Evolutionary conservation across 805 yeast genomes (phyloP), one percentile per base, ranked within the genome.

Genomic region (Blastobotrys americana): DNA sequence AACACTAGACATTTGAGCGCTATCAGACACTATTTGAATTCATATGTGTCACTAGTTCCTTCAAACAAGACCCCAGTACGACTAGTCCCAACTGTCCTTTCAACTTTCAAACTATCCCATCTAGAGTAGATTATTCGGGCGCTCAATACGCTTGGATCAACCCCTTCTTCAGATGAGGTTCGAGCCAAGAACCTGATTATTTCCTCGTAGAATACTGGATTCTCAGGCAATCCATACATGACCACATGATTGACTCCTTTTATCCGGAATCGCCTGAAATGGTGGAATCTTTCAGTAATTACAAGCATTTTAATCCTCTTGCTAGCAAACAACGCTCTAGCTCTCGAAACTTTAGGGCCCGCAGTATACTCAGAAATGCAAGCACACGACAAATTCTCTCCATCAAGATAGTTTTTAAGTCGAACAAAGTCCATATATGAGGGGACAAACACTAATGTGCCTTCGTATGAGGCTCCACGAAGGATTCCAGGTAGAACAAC

Each of bases 271-370:
- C 97, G 73, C 52, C 96, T 77, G 68, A 80, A 93, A 59, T 86
- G 93, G 63, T 93, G 97, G 60, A 90, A 69, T 72, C 98, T 81
- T 57, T 90, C 97, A 0, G 97, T 85, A 64, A 90, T 90, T n/a
- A 93, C 65, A 68, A 93, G 61, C 21, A 90, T 72, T 55, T 84
- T 81, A 23, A 70, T 67, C 45, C 80, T 73, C 2, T 78, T 77
- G 35, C 76, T 72, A 25, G 74, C 76, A 59, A 93, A 93, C 33
- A 73, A 66, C 5, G 85, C 73, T 52, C 97, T 73, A 16, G 80
- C 76, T 39, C 86, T 71, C 1, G 87, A 77, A 27, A 86, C 61
- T 46, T 83, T 81, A n/a, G 83, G 70, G 51, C 78, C 83, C 1
- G 77, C 64, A 2, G 94, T 73, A 64, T 93, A 93, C 64, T 93